Evolutionary conservation across 345 rosid genomes (phyloP).

Genomic region (Euphorbia peplus): DNA sequence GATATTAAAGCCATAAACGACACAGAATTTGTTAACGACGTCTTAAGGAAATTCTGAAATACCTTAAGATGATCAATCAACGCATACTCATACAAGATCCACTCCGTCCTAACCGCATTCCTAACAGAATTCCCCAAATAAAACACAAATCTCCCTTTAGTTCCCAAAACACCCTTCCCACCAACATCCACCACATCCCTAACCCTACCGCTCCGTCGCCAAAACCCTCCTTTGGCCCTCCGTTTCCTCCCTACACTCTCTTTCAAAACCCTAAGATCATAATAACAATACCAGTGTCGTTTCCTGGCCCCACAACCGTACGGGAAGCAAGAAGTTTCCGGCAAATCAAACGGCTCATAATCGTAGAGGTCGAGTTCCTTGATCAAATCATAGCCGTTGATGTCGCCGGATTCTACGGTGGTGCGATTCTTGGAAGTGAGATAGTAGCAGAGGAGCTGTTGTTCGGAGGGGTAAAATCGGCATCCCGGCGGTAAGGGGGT

Average conservation of each 20-base stretch:
- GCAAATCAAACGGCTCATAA: conserved; percentile 38
- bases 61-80: conserved; percentile 41
- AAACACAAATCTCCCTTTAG: conserved; percentile 36
- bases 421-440: conserved; percentile 36
- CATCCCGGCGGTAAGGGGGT: conserved; percentile 39
- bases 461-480: conserved; percentile 48
- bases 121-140: conserved; percentile 30
- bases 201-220: conserved; percentile 37
- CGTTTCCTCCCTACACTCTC: conserved; percentile 15
- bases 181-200: conserved; percentile 30
- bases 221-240: conserved; percentile 44
- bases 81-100: conserved; percentile 51
- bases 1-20: too few species aligned
- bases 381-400: conserved; percentile 33
- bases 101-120: conserved; percentile 35
- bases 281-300: conserved; percentile 52
- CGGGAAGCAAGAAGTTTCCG: conserved; percentile 32
- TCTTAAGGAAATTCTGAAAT: too few species aligned
- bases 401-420: neutral
- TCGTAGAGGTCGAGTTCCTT: conserved; percentile 43
- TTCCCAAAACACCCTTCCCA: conserved; percentile 34
- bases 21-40: too few species aligned
- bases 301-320: conserved; percentile 32
- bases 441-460: conserved; percentile 39
- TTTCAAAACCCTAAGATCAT: conserved; percentile 19